phyloP scores from a whole-genome alignment of 805 yeast genomes.

The Starmerella stigmatis region DNA sequence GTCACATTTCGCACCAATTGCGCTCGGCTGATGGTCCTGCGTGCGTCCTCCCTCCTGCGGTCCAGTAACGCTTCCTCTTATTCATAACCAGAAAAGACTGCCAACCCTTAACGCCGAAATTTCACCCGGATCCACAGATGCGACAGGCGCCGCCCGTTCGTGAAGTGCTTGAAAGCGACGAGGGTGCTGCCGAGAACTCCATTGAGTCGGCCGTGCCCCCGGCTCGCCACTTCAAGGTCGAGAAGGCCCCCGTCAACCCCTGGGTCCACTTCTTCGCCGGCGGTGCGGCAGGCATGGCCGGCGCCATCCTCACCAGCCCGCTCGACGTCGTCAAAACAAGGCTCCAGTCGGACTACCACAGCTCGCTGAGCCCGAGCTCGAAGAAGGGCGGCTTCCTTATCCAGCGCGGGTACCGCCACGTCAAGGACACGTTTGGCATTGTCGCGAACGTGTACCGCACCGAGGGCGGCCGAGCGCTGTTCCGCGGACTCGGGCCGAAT shows the following conservation, averaged over 20 bases:
- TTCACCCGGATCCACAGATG: background rate
- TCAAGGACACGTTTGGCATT: conserved; percentile 70
- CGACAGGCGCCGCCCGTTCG: conserved; percentile 6
- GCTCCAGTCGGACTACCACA: conserved; percentile 76
- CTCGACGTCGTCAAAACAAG: conserved; percentile 94
- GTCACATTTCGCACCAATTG: no score
- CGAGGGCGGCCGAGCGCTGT: conserved; percentile 81
- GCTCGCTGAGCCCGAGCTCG: conserved; percentile 9
- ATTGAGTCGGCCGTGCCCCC: conserved; percentile 11
- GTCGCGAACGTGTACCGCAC: conserved; percentile 52
- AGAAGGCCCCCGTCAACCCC: conserved; percentile 32
- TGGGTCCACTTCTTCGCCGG: conserved; percentile 42
- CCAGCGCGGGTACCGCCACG: conserved; percentile 55
- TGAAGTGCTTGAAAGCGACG: conserved; percentile 17
- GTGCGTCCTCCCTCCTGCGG: no score
- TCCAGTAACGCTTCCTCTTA: no score
- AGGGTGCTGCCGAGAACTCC: conserved; percentile 18
- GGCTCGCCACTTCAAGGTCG: background rate
- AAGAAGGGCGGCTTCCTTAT: conserved; percentile 18
- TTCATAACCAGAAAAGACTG: background rate
- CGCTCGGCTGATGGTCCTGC: no score
- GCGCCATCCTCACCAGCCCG: conserved; percentile 89
- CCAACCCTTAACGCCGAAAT: conserved; percentile 4
- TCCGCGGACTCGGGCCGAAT: conserved; percentile 94
- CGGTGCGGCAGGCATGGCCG: conserved; percentile 89